Conservation (phyloP, 805 yeast genomes). For the Brettanomyces naardenensis region DNA sequence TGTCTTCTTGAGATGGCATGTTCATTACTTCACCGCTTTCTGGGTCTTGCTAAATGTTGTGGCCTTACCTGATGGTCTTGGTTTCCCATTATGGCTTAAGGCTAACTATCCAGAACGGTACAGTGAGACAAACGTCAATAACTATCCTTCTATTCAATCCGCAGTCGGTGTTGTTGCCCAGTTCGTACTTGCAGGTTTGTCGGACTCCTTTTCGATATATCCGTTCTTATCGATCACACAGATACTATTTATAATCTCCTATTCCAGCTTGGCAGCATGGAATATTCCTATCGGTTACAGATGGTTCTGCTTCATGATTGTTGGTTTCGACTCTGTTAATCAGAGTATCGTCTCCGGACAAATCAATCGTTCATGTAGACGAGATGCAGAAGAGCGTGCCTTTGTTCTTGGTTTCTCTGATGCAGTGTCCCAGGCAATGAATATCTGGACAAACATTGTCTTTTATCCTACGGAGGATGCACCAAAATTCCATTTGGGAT, state of each 20-base stretch:
- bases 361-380: constrained; percentile 31
- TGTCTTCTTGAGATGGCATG: constrained; percentile 49
- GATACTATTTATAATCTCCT: constrained; percentile 27
- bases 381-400: constrained; percentile 58
- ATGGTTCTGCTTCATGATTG: constrained; percentile 31
- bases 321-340: constrained; percentile 28
- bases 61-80: constrained; percentile 47
- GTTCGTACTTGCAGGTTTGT: constrained; percentile 29
- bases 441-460: constrained; percentile 37
- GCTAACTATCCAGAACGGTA: constrained; percentile 3
- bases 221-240: constrained; percentile 28
- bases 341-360: constrained; percentile 36
- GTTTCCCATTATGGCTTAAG: constrained; percentile 34
- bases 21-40: constrained; percentile 47
- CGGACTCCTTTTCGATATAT: constrained; percentile 30
- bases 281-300: constrained; percentile 31
- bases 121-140: constrained; percentile 26
- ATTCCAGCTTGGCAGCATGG: constrained; percentile 34
- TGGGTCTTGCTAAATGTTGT: constrained; percentile 58
- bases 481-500: constrained; percentile 32
- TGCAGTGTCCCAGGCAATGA: constrained; percentile 34
- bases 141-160: constrained; percentile 34
- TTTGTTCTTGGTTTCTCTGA: constrained; percentile 39
- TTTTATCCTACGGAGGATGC: constrained; percentile 34
- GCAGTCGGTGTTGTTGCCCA: constrained; percentile 35